These are phyloP conservation scores for Hawksworthiomyces lignivorus DNA, from an alignment of 2,329 filamentous ascomycete genomes.

Conservation along the genomic window DNA sequence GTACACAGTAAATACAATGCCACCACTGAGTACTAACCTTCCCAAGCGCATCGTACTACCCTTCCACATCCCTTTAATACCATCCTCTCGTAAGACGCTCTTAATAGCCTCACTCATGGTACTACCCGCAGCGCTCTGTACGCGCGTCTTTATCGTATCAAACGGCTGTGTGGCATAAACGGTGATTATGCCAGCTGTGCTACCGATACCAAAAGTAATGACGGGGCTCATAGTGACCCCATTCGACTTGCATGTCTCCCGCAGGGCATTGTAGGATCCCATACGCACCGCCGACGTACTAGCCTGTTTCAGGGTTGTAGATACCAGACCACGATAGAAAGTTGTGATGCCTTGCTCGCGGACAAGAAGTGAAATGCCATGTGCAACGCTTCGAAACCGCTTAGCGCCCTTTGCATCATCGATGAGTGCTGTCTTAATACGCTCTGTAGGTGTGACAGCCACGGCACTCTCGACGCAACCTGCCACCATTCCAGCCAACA, in stretches of 20 bases:
- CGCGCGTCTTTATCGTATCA: constrained; percentile 56
- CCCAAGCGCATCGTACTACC: constrained; percentile 62
- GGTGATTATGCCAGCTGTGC: constrained; percentile 52
- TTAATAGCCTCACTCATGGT: constrained; percentile 49
- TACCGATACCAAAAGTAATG: constrained; percentile 54
- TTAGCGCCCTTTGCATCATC: constrained; percentile 26
- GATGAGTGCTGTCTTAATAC: constrained; percentile 57
- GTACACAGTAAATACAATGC: constrained; percentile 57
- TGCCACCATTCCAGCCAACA: constrained; percentile 57
- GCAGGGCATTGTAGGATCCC: constrained; percentile 41
- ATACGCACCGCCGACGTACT: constrained; percentile 39
- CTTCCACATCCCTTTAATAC: constrained; percentile 55
- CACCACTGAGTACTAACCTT: constrained; percentile 56
- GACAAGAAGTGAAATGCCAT: constrained; percentile 27
- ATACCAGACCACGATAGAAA: constrained; percentile 35
- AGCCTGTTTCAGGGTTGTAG: constrained; percentile 40
- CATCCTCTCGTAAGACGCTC: constrained; percentile 48
- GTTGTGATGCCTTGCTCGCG: constrained; percentile 32
- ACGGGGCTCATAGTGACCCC: constrained; percentile 15
- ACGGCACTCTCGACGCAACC: constrained; percentile 54
- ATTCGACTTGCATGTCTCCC: constrained; percentile 22
- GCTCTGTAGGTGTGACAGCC: constrained; percentile 61
- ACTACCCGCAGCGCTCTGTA: constrained; percentile 50
- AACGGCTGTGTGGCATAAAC: constrained; percentile 54
- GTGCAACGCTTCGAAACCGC: constrained; percentile 22